Conservation (phyloP, 768 basidiomycete genomes). For the Pulveroboletus ravenelii region DNA sequence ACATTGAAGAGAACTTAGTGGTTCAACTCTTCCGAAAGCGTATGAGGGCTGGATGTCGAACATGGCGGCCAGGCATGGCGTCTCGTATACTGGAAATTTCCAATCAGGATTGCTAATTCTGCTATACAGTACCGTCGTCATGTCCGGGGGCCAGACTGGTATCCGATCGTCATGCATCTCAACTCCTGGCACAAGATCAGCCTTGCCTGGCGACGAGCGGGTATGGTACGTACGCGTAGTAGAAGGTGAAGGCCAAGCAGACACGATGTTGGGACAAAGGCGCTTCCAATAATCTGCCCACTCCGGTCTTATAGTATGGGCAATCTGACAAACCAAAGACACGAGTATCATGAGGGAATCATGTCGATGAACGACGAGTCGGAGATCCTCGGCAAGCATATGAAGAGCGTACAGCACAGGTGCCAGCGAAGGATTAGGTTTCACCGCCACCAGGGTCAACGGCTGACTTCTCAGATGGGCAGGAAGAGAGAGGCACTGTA, state of each 20-base stretch:
- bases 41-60: conserved; percentile 50
- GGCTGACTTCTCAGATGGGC: conserved; percentile 23
- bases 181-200: conserved; percentile 32
- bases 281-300: conserved; percentile 95
- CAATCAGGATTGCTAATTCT: conserved; percentile 62
- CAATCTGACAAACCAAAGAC: conserved; percentile 59
- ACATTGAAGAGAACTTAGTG: conserved; percentile 48
- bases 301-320: conserved; percentile 64
- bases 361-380: conserved; percentile 53
- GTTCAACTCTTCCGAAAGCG: conserved; percentile 59
- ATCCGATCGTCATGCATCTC: conserved; percentile 62
- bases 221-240: conserved; percentile 23
- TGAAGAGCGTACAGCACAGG: conserved; percentile 73
- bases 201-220: background rate
- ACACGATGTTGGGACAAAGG: conserved; percentile 57
- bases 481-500: conserved; percentile 43
- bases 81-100: conserved; percentile 46
- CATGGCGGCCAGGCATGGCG: conserved; percentile 44
- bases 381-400: conserved; percentile 67
- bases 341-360: conserved; percentile 53
- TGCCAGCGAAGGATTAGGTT: conserved; percentile 45
- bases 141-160: conserved; percentile 75
- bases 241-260: conserved; percentile 54
- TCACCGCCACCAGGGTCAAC: conserved; percentile 22
- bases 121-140: conserved; percentile 59